These are phyloP conservation scores for Grammothele lineata DNA, from an alignment of 768 basidiomycete genomes.

Conservation along the genomic window DNA sequence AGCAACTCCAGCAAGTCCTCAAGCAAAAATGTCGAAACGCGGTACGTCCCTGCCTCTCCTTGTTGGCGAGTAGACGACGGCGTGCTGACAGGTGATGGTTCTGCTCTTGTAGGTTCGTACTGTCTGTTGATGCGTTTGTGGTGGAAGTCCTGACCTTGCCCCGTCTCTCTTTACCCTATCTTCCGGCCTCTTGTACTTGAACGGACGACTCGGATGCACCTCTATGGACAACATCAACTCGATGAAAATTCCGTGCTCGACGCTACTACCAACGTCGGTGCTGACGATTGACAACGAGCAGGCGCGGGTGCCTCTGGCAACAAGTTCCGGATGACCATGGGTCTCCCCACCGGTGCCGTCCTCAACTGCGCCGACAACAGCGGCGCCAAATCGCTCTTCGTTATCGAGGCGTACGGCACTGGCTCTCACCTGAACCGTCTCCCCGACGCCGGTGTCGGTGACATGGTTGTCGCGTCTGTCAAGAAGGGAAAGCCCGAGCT, in stretches of 20 bases:
- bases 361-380: constrained; percentile 99
- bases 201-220: too few relatives aligned
- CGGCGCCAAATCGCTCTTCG: constrained; percentile 91
- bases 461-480: constrained; percentile 95
- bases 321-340: constrained; percentile 94
- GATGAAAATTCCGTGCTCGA: too few relatives aligned
- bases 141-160: constrained; percentile 6
- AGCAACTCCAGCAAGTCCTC: constrained; percentile 24
- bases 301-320: constrained; percentile 76
- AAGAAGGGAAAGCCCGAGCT: constrained; percentile 99
- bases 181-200: too few relatives aligned
- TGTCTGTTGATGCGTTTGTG: background rate
- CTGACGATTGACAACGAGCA: constrained; percentile 16
- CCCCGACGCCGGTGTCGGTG: constrained; percentile 92
- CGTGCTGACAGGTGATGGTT: constrained; percentile 7
- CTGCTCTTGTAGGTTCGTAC: constrained; percentile 5
- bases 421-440: constrained; percentile 97
- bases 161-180: background rate
- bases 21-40: constrained; percentile 33
- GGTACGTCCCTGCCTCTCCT: constrained; percentile 21
- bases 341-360: constrained; percentile 92
- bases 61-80: constrained; percentile 1
- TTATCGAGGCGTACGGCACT: constrained; percentile 94
- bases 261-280: too few relatives aligned
- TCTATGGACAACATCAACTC: too few relatives aligned